Evolutionary conservation across 2,329 filamentous ascomycete species (phyloP).

Genomic region (Sclerotinia borealis): DNA sequence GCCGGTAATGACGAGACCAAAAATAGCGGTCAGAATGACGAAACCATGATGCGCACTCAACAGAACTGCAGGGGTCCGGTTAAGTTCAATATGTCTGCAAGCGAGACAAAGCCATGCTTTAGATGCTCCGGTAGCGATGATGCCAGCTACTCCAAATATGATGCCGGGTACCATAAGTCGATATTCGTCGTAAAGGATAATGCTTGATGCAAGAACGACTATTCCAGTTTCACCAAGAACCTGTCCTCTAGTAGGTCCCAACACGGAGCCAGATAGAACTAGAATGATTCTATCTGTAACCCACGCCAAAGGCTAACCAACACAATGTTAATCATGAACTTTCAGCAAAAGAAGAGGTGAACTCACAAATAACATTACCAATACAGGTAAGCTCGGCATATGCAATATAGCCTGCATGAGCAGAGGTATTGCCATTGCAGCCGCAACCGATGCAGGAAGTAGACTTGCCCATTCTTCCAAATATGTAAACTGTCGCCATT

Average conservation of each 20-base stretch:
- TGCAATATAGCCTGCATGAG: slow-evolving; percentile 25
- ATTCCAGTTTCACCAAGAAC: slow-evolving; percentile 18
- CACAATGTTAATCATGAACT: background rate
- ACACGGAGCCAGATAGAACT: background rate
- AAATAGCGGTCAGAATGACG: slow-evolving; percentile 21
- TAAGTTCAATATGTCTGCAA: background rate
- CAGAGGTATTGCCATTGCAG: slow-evolving; percentile 22
- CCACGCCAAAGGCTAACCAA: background rate
- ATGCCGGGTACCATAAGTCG: slow-evolving; percentile 26
- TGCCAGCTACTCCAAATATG: slow-evolving; percentile 17
- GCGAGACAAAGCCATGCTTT: slow-evolving; percentile 16
- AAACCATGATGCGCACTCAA: slow-evolving; percentile 17
- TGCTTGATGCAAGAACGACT: slow-evolving; percentile 12
- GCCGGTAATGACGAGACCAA: slow-evolving; percentile 21
- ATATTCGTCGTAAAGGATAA: slow-evolving; percentile 26
- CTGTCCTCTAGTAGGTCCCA: background rate
- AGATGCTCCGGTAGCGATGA: slow-evolving; percentile 22
- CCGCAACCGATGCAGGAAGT: slow-evolving; percentile 19
- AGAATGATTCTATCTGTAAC: background rate
- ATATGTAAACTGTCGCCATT: background rate
- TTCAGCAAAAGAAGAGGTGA: background rate
- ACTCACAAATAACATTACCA: slow-evolving; percentile 29
- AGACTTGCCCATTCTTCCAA: slow-evolving; percentile 15
- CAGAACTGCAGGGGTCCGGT: background rate
- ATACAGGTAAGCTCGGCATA: slow-evolving; percentile 23